phyloP scores from a whole-genome alignment of 495 filamentous ascomycete genomes.

The Choiromyces venosus region DNA sequence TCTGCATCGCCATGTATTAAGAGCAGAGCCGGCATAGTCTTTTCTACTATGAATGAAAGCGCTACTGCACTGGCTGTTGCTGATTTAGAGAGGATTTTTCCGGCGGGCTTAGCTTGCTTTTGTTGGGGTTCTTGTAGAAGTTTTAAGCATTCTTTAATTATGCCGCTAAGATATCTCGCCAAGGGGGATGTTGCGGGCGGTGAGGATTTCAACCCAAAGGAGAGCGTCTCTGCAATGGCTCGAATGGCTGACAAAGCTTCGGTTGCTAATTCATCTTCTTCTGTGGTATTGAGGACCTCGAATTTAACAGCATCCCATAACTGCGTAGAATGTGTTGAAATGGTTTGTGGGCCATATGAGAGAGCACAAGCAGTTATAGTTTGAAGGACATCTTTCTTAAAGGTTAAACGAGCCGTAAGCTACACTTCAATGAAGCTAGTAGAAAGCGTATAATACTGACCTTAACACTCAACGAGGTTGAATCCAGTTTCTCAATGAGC shows the following conservation, averaged over 20 bases:
- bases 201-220: slow-evolving; percentile 48
- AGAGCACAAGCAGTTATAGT: slow-evolving; percentile 57
- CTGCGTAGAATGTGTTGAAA: slow-evolving; percentile 63
- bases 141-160: slow-evolving; percentile 66
- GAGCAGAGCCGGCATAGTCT: slow-evolving; percentile 56
- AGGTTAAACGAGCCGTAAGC: neutral
- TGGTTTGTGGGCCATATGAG: slow-evolving; percentile 57
- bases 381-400: slow-evolving; percentile 64
- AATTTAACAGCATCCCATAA: slow-evolving; percentile 72
- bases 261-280: slow-evolving; percentile 65
- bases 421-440: neutral
- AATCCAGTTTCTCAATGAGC: slow-evolving; percentile 70
- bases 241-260: slow-evolving; percentile 54
- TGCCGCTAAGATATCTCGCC: slow-evolving; percentile 57
- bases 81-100: slow-evolving; percentile 56
- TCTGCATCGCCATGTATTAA: slow-evolving; percentile 61
- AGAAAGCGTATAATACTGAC: slow-evolving; percentile 36
- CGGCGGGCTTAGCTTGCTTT: slow-evolving; percentile 65
- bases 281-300: slow-evolving; percentile 62
- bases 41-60: slow-evolving; percentile 53
- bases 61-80: slow-evolving; percentile 54
- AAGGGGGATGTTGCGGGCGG: slow-evolving; percentile 52
- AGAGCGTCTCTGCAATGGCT: slow-evolving; percentile 55
- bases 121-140: slow-evolving; percentile 69
- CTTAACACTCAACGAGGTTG: slow-evolving; percentile 68